Conservation (phyloP, 1,139 yeast genomes). For the Debaryomycetaceae sp. region DNA sequence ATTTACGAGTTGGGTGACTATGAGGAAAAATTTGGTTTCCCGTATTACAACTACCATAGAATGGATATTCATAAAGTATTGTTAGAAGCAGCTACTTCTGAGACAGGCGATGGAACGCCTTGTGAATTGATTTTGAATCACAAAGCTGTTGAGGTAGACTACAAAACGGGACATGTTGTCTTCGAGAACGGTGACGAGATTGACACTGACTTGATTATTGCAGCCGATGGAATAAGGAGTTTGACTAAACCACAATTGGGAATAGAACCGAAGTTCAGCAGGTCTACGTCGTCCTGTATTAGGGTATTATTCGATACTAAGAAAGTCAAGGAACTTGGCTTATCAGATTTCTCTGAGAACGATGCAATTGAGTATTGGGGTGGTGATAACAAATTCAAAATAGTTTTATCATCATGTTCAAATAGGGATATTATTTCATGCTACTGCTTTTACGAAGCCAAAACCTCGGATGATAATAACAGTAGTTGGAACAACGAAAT, state of each 20-base stretch:
- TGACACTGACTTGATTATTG: conserved; percentile 14
- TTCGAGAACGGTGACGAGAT: conserved; percentile 15
- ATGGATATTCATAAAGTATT: conserved; percentile 20
- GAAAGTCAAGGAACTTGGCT: conserved; percentile 11
- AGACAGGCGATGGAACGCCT: conserved; percentile 12
- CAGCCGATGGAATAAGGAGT: conserved; percentile 19
- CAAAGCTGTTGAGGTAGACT: conserved; percentile 13
- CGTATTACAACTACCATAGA: conserved; percentile 18
- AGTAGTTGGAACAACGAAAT: conserved; percentile 21
- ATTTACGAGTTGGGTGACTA: conserved; percentile 21
- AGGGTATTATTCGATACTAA: conserved; percentile 21
- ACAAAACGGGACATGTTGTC: conserved; percentile 10
- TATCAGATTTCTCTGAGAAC: conserved; percentile 16
- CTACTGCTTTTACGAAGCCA: conserved; percentile 21
- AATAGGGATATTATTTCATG: conserved; percentile 22
- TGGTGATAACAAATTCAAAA: conserved; percentile 17
- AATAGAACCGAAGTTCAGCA: conserved; percentile 10
- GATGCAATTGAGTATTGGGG: conserved; percentile 30
- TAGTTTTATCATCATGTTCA: conserved; percentile 25
- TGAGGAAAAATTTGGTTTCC: conserved; percentile 17
- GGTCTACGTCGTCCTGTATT: conserved; percentile 16
- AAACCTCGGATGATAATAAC: conserved; percentile 6
- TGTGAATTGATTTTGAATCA: conserved; percentile 13
- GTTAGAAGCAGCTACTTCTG: conserved; percentile 8
- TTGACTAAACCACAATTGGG: conserved; percentile 15